A percentile compares a stretch with the other conserved stretches of the same genome.
Evolutionary conservation across 2,329 filamentous ascomycete species (phyloP).

Genomic region (Trichophyton simii): DNA sequence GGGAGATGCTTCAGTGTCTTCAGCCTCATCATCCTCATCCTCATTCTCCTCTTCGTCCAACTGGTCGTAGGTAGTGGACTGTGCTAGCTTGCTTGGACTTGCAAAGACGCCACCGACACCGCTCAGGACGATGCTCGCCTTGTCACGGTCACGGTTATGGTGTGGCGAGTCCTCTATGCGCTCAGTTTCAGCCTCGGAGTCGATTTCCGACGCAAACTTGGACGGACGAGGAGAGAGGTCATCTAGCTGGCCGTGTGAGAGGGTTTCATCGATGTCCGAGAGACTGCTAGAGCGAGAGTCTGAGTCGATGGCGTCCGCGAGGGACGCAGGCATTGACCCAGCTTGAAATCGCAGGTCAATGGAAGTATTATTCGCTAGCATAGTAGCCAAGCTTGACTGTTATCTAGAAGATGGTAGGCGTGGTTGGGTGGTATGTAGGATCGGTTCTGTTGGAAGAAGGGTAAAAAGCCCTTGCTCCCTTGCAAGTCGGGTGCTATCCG

Average conservation of each 20-base stretch:
- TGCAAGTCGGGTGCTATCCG: neutral
- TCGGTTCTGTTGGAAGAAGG: neutral
- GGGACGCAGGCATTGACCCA: neutral
- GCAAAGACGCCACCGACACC: conserved; percentile 45
- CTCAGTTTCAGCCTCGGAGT: conserved; percentile 87
- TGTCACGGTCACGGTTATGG: conserved; percentile 43
- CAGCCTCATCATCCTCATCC: neutral
- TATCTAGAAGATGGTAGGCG: neutral
- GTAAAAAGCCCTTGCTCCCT: neutral
- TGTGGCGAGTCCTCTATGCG: conserved; percentile 80
- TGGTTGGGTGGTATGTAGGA: neutral
- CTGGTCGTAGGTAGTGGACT: conserved; percentile 38
- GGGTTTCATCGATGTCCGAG: conserved; percentile 79
- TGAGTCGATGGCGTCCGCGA: conserved; percentile 37
- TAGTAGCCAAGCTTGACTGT: neutral
- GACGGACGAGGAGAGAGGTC: conserved; percentile 40
- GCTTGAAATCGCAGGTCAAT: neutral
- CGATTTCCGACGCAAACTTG: conserved; percentile 49
- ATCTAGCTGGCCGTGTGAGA: conserved; percentile 49
- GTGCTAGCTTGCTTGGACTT: conserved; percentile 65
- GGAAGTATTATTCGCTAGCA: neutral
- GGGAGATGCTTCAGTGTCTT: conserved; percentile 26
- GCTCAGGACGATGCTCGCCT: conserved; percentile 50
- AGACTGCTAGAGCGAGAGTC: conserved; percentile 78
- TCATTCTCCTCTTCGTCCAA: conserved; percentile 15